phyloP scores from a whole-genome alignment of 1,139 yeast genomes.

The Suhomyces choctaworum region DNA sequence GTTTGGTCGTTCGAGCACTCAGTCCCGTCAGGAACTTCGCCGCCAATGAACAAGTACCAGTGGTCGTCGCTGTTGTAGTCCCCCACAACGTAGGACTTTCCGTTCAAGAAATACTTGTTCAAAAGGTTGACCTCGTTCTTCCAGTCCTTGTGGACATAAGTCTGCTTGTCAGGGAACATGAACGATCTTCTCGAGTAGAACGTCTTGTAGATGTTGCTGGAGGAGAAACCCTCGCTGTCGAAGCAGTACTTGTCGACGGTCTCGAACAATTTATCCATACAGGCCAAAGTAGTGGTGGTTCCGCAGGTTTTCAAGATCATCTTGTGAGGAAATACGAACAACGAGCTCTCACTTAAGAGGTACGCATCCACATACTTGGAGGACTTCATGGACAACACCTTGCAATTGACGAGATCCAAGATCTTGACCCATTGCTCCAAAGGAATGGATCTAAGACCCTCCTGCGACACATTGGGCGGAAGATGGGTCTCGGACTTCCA shows the following conservation, averaged over 20 bases:
- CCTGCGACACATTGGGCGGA: conserved; percentile 36
- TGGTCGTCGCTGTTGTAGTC: conserved; percentile 72
- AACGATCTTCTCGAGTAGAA: conserved; percentile 90
- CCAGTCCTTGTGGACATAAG: conserved; percentile 84
- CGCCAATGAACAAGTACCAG: conserved; percentile 85
- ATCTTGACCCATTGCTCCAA: conserved; percentile 68
- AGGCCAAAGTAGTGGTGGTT: conserved; percentile 85
- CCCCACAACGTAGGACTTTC: conserved; percentile 80
- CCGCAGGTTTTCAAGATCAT: conserved; percentile 93
- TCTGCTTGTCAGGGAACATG: conserved; percentile 88
- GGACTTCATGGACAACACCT: conserved; percentile 77
- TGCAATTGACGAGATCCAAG: conserved; percentile 83
- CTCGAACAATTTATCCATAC: conserved; percentile 65
- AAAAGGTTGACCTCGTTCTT: conserved; percentile 71
- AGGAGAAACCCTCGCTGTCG: conserved; percentile 17
- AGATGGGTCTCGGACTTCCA: conserved; percentile 41
- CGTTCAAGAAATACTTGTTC: conserved; percentile 60
- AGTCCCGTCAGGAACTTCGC: conserved; percentile 17
- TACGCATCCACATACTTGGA: conserved; percentile 75
- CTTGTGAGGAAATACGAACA: conserved; percentile 87
- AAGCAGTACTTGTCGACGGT: conserved; percentile 37
- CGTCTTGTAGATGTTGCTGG: conserved; percentile 56
- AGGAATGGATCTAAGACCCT: conserved; percentile 66
- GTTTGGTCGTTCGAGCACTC: conserved; percentile 59
- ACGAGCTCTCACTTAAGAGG: conserved; percentile 82